phyloP scores from a whole-genome alignment of 2,329 filamentous ascomycete species.

The Corinectria fuckeliana region DNA sequence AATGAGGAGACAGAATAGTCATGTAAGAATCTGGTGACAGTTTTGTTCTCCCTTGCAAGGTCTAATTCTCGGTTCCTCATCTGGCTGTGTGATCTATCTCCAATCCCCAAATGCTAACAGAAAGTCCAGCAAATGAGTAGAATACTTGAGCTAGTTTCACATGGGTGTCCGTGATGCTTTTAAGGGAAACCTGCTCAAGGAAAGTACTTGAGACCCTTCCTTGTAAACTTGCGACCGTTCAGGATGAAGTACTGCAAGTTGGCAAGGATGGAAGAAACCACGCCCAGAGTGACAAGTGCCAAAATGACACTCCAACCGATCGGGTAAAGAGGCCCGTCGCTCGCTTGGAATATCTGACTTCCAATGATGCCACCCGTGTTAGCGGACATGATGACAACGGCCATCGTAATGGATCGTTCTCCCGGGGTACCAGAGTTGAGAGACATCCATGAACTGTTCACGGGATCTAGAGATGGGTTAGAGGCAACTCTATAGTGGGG shows the following conservation, averaged over 20 bases:
- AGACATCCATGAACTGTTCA: slow-evolving; percentile 42
- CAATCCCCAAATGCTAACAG: background rate
- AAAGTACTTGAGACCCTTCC: slow-evolving; percentile 22
- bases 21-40: background rate
- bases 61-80: background rate
- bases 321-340: slow-evolving; percentile 40
- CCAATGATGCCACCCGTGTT: slow-evolving; percentile 42
- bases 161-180: background rate
- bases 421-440: slow-evolving; percentile 39
- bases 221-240: slow-evolving; percentile 37
- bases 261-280: slow-evolving; percentile 27
- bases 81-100: background rate
- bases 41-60: background rate
- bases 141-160: background rate
- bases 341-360: slow-evolving; percentile 40
- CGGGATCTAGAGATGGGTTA: slow-evolving; percentile 20
- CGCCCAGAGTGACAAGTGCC: slow-evolving; percentile 32
- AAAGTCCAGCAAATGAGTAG: background rate
- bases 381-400: slow-evolving; percentile 43
- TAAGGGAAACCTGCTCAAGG: slow-evolving; percentile 6
- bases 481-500: background rate
- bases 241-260: slow-evolving; percentile 48
- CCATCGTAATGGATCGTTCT: slow-evolving; percentile 42
- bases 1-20: background rate
- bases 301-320: slow-evolving; percentile 39